Percentiles rank a stretch among this genome's conserved stretches.
Evolutionary conservation across 345 rosid genomes (phyloP).

Genomic region (Citrus reticulata): DNA sequence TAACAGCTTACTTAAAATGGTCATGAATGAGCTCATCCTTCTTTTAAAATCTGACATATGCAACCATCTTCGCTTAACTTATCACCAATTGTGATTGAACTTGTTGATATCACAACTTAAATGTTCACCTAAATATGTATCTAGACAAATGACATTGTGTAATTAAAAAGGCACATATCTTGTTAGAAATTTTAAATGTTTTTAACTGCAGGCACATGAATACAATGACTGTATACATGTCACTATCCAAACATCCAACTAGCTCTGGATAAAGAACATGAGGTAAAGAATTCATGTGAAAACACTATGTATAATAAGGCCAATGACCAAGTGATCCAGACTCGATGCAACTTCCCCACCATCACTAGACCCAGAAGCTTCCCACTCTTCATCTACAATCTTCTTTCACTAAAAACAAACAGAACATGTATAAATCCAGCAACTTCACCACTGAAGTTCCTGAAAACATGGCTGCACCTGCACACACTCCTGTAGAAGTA

Average conservation of each 20-base stretch:
- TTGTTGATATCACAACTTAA: neutral
- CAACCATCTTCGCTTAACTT: neutral
- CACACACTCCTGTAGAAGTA: constrained; percentile 38
- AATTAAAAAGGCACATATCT: constrained; percentile 13
- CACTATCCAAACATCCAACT: constrained; percentile 16
- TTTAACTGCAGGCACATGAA: constrained; percentile 47
- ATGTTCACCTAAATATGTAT: constrained; percentile 18
- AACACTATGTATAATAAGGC: constrained; percentile 16
- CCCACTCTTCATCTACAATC: constrained; percentile 27
- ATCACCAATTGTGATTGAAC: neutral
- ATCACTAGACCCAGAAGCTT: constrained; percentile 16
- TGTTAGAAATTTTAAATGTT: constrained; percentile 29
- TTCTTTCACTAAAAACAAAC: constrained; percentile 17
- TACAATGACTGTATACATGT: constrained; percentile 21
- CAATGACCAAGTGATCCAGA: constrained; percentile 14
- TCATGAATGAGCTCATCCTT: neutral
- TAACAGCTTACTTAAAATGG: constrained; percentile 3
- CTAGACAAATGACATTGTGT: neutral
- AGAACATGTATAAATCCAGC: constrained; percentile 31
- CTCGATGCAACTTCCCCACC: constrained; percentile 26
- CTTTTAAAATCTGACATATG: neutral
- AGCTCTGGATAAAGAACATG: constrained; percentile 35
- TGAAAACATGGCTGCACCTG: constrained; percentile 28
- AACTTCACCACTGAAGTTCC: constrained; percentile 2
- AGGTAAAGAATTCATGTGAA: constrained; percentile 40